These are phyloP conservation scores for Sambucus nigra DNA, from an alignment of 129 eudicot genomes.

Conservation along the genomic window DNA sequence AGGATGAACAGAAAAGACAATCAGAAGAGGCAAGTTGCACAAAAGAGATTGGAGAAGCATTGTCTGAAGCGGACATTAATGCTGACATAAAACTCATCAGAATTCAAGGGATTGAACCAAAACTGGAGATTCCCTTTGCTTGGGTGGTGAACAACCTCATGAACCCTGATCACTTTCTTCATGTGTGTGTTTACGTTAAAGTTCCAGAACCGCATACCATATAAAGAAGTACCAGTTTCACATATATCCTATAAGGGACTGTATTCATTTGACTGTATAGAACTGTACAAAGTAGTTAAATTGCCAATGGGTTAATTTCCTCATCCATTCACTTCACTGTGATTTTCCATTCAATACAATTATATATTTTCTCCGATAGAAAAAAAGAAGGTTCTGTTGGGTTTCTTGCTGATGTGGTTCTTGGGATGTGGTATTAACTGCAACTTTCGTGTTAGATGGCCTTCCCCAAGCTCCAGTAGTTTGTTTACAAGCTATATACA, in stretches of 20 bases:
- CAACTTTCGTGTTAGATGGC: too few species aligned
- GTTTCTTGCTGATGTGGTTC: too few species aligned
- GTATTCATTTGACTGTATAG: slow-evolving; percentile 18
- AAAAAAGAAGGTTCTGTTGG: neutral
- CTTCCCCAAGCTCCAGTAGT: too few species aligned
- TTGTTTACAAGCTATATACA: too few species aligned
- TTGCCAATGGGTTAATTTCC: slow-evolving; percentile 15
- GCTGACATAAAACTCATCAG: slow-evolving; percentile 59
- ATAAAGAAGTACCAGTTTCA: slow-evolving; percentile 15
- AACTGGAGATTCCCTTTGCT: slow-evolving; percentile 70
- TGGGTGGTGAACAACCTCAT: slow-evolving; percentile 89
- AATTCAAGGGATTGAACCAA: slow-evolving; percentile 83
- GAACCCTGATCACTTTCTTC: slow-evolving; percentile 89
- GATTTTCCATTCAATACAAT: neutral
- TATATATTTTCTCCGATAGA: slow-evolving; percentile 4
- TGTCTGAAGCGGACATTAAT: neutral
- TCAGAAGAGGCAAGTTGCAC: slow-evolving; percentile 22
- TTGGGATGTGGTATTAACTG: too few species aligned
- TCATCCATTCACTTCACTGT: slow-evolving; percentile 7
- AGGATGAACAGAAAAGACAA: slow-evolving; percentile 14
- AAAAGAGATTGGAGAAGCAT: slow-evolving; percentile 16
- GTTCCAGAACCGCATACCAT: slow-evolving; percentile 25
- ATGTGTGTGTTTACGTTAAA: slow-evolving; percentile 68
- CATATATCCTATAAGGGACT: slow-evolving; percentile 1
- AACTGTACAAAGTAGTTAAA: slow-evolving; percentile 36